A percentile compares a stretch with the other conserved stretches of the same genome.
phyloP scores from a whole-genome alignment of 371 early-diverging fungal genomes.

The Circinella umbellata region DNA sequence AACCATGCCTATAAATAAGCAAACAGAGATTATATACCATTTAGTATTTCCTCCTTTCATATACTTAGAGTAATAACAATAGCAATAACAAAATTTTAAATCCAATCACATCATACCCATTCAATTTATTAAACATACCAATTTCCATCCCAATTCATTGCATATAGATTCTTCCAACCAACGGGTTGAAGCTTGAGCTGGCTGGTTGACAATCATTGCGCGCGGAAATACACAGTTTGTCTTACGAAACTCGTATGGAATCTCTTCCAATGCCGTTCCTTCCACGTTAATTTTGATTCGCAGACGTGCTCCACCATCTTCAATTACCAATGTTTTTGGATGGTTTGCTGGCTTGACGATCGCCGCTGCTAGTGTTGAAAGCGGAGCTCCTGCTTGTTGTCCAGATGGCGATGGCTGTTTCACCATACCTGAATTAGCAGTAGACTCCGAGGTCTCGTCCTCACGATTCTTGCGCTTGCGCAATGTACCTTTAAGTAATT shows the following conservation, averaged over 20 bases:
- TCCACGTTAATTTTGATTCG: conserved; percentile 52
- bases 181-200: conserved; percentile 21
- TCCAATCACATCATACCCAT: background rate
- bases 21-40: conserved; percentile 7
- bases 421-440: background rate
- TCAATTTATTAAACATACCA: conserved; percentile 31
- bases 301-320: conserved; percentile 37
- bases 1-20: conserved; percentile 45
- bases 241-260: conserved; percentile 41
- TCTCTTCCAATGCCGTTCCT: conserved; percentile 44
- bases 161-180: conserved; percentile 50
- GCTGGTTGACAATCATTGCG: conserved; percentile 34
- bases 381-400: conserved; percentile 19
- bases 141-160: conserved; percentile 56
- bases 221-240: conserved; percentile 50
- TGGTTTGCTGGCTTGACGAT: conserved; percentile 43
- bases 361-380: conserved; percentile 36
- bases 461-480: conserved; percentile 51
- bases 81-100: too few relatives aligned
- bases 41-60: conserved; percentile 6
- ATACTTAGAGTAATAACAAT: too few relatives aligned
- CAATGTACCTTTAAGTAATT: conserved; percentile 59
- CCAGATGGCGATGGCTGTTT: conserved; percentile 8
- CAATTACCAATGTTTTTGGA: conserved; percentile 52
- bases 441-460: conserved; percentile 11